These are phyloP conservation scores for Ettlia oleoabundans DNA, from an alignment of 139 green algal genomes.

Conservation along the genomic window DNA sequence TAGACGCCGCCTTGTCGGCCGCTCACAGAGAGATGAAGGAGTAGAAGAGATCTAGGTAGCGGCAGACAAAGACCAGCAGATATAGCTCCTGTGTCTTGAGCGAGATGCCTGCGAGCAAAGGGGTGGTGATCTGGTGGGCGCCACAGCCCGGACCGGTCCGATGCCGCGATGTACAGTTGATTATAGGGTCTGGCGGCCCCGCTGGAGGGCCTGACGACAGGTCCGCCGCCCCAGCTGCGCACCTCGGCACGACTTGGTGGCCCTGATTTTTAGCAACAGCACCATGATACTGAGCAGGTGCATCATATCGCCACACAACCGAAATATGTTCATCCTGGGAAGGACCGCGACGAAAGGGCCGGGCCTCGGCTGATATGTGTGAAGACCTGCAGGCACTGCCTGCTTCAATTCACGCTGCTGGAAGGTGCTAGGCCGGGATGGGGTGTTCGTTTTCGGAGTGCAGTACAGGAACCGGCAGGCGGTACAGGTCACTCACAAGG, in stretches of 20 bases:
- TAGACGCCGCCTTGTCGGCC: neutral
- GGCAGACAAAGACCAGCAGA: slow-evolving; percentile 91
- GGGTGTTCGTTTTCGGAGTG: too few species aligned
- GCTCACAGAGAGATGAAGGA: slow-evolving; percentile 91
- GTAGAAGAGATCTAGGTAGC: slow-evolving; percentile 97
- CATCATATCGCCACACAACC: slow-evolving; percentile 95
- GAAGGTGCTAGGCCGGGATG: too few species aligned
- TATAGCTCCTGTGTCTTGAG: slow-evolving; percentile 99
- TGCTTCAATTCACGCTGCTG: too few species aligned
- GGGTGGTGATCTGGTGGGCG: neutral
- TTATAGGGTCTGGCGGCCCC: too few species aligned
- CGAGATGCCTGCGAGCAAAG: slow-evolving; percentile 84
- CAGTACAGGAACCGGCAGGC: too few species aligned
- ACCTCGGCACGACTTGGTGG: slow-evolving; percentile 94
- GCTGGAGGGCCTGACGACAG: too few species aligned
- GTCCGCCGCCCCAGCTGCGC: neutral
- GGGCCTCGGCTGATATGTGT: slow-evolving; percentile 24
- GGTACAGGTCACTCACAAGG: too few species aligned
- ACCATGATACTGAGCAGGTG: slow-evolving; percentile 91
- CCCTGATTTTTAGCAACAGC: slow-evolving; percentile 96
- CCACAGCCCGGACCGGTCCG: neutral
- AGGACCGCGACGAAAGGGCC: neutral
- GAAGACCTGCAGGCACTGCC: too few species aligned
- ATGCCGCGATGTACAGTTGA: too few species aligned
- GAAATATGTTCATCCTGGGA: slow-evolving; percentile 93